Percentiles rank a stretch among this genome's conserved stretches.
Evolutionary conservation across 2,329 filamentous ascomycete genomes (phyloP).

Genomic region (Cytospora piceicola): DNA sequence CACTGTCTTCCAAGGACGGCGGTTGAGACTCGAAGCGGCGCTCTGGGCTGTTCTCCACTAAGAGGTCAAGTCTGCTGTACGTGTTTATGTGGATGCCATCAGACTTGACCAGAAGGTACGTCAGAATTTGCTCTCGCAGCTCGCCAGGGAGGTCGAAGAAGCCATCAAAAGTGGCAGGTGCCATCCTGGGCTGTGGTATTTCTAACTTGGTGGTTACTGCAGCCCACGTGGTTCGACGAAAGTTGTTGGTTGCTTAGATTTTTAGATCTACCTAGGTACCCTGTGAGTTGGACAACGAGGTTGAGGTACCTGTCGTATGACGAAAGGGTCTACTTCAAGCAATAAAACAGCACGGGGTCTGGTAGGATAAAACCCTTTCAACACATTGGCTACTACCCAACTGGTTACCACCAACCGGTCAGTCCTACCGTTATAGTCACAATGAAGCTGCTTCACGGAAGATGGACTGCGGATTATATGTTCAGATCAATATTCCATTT

Average conservation of each 20-base stretch:
- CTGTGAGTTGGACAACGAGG: not conserved
- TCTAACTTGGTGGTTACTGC: not conserved
- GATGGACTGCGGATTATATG: not conserved
- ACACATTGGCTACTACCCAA: no score
- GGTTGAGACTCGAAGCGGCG: not conserved
- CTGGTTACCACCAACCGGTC: no score
- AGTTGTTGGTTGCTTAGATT: no score
- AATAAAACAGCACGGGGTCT: no score
- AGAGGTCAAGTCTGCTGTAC: not conserved
- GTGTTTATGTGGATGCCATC: slow-evolving; percentile 32
- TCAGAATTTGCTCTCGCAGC: slow-evolving; percentile 37
- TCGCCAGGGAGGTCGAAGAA: slow-evolving; percentile 40
- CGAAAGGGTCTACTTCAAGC: no score
- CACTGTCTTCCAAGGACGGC: not conserved
- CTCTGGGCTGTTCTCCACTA: not conserved
- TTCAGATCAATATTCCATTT: slow-evolving; percentile 29
- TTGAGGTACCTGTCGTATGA: no score
- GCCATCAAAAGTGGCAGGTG: slow-evolving; percentile 30
- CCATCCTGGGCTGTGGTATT: not conserved
- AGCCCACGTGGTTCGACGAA: not conserved
- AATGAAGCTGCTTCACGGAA: not conserved
- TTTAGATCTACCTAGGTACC: no score
- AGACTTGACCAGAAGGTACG: slow-evolving; percentile 34
- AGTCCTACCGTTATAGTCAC: not conserved
- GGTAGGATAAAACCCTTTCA: no score